Conservation (phyloP, 2,329 filamentous ascomycete species). For the Lachnellula subtilissima region DNA sequence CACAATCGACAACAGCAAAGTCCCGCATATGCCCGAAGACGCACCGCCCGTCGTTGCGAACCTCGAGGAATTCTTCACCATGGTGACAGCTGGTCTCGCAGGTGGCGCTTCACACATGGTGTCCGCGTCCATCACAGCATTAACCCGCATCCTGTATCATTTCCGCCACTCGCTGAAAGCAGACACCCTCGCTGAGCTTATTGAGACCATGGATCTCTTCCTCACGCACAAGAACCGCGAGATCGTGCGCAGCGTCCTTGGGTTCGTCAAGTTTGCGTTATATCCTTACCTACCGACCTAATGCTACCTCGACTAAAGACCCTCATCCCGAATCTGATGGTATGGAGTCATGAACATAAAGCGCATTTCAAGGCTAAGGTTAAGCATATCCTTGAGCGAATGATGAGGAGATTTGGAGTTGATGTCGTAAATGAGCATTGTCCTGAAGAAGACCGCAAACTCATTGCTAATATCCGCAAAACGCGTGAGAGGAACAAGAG, state of each 20-base stretch:
- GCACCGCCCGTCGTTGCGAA: conserved; percentile 72
- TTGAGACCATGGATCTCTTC: conserved; percentile 94
- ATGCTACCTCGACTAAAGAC: conserved; percentile 72
- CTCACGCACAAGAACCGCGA: conserved; percentile 94
- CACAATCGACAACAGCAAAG: conserved; percentile 77
- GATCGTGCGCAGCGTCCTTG: conserved; percentile 89
- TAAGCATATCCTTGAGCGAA: conserved; percentile 93
- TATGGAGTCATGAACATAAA: conserved; percentile 98
- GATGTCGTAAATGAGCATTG: conserved; percentile 74
- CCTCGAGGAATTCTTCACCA: conserved; percentile 94
- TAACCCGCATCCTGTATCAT: conserved; percentile 89
- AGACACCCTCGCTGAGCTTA: conserved; percentile 72
- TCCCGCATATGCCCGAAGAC: conserved; percentile 79
- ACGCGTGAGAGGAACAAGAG: conserved; percentile 86
- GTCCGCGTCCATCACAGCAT: conserved; percentile 89
- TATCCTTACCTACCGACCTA: conserved; percentile 73
- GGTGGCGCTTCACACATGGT: conserved; percentile 96
- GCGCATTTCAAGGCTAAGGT: conserved; percentile 95
- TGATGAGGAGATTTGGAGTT: conserved; percentile 86
- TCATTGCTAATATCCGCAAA: conserved; percentile 93
- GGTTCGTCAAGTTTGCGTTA: conserved; percentile 92
- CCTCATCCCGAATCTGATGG: conserved; percentile 83
- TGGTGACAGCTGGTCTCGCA: conserved; percentile 93
- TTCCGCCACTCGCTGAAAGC: conserved; percentile 68
- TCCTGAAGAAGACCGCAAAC: conserved; percentile 80